Conservation (phyloP, 2,329 filamentous ascomycete genomes). For the Sarocladium brachiariae region DNA sequence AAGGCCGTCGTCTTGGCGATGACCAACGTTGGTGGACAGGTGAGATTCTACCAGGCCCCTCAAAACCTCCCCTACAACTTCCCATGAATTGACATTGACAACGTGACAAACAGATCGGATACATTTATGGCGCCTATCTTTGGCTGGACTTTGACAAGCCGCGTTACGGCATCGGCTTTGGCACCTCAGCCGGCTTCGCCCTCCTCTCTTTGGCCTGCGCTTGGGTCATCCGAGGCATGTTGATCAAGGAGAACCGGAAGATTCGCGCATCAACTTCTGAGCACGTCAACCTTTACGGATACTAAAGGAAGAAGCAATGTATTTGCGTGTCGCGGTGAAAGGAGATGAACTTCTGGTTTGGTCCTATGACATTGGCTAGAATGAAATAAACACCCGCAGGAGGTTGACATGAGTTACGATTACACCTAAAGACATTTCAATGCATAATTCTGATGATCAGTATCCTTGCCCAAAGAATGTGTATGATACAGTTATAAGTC, state of each 20-base stretch:
- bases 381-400: too few species aligned
- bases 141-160: constrained; percentile 39
- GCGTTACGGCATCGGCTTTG: constrained; percentile 37
- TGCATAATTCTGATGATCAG: too few species aligned
- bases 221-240: constrained; percentile 33
- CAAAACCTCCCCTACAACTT: too few species aligned
- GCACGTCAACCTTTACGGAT: constrained; percentile 31
- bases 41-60: too few species aligned
- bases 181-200: constrained; percentile 37
- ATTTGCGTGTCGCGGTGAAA: neutral
- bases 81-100: too few species aligned
- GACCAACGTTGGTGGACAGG: constrained; percentile 38
- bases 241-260: constrained; percentile 35
- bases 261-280: constrained; percentile 26
- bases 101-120: constrained; percentile 27
- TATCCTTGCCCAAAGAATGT: too few species aligned
- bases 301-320: constrained; percentile 17
- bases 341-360: too few species aligned
- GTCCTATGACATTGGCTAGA: too few species aligned
- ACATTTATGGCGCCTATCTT: constrained; percentile 44
- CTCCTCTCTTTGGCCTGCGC: constrained; percentile 29
- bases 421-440: too few species aligned
- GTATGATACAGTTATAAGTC: too few species aligned
- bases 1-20: constrained; percentile 41
- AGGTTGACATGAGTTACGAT: too few species aligned